These are phyloP conservation scores for Zea mays DNA, from an alignment of 176 grass and related monocot genomes.

Conservation along the genomic window DNA sequence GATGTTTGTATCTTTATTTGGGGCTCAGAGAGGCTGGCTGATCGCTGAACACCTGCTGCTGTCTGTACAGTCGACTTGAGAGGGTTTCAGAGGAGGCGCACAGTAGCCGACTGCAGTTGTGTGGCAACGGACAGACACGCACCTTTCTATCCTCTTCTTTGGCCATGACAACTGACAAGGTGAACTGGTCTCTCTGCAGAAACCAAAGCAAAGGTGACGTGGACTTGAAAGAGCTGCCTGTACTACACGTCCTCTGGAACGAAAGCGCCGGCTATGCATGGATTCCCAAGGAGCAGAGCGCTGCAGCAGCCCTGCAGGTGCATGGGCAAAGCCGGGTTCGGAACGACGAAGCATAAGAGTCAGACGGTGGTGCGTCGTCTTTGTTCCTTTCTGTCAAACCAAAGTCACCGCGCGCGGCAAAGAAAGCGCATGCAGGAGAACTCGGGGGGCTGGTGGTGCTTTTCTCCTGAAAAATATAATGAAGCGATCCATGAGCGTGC, in stretches of 20 bases:
- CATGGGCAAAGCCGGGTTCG: conserved; percentile 37
- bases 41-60: background rate
- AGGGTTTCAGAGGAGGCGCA: background rate
- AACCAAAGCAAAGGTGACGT: conserved; percentile 46
- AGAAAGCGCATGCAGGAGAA: conserved; percentile 31
- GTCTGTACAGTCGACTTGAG: background rate
- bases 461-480: conserved; percentile 13
- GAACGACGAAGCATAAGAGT: conserved; percentile 23
- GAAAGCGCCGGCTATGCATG: background rate
- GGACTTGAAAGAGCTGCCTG: conserved; percentile 39
- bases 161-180: conserved; percentile 28
- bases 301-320: background rate
- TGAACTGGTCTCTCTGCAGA: conserved; percentile 22
- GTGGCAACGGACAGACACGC: background rate
- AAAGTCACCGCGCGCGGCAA: conserved; percentile 30
- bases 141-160: conserved; percentile 22
- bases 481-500: background rate
- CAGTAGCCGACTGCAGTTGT: no score
- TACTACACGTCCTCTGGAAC: background rate
- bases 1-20: background rate
- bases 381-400: conserved; percentile 61
- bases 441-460: background rate
- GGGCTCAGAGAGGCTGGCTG: background rate
- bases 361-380: conserved; percentile 24
- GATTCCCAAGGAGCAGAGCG: conserved; percentile 2